Evolutionary conservation across 805 yeast genomes (phyloP).

Genomic region (Yarrowia divulgata): DNA sequence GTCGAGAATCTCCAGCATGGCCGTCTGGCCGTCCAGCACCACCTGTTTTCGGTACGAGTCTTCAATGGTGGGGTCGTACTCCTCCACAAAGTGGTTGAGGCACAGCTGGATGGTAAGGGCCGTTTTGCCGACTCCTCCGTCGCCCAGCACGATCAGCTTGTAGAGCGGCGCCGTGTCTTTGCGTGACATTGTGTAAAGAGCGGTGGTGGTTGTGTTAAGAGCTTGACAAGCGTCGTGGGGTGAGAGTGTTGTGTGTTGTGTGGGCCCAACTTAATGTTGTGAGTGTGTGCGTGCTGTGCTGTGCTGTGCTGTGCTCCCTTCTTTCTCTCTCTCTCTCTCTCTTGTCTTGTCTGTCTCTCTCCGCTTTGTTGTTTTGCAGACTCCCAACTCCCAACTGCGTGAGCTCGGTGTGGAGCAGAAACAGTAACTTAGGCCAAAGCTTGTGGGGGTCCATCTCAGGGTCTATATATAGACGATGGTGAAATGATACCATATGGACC

Average conservation of each 20-base stretch:
- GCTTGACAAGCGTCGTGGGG: no score
- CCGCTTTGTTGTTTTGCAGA: constrained; percentile 24
- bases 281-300: no score
- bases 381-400: constrained; percentile 16
- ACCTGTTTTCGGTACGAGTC: constrained; percentile 73
- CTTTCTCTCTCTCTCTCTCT: no score
- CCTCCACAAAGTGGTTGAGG: constrained; percentile 94
- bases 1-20: constrained; percentile 83
- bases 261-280: constrained; percentile 29
- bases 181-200: constrained; percentile 40
- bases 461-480: no score
- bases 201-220: no score
- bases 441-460: no score
- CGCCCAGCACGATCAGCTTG: constrained; percentile 95
- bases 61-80: constrained; percentile 97
- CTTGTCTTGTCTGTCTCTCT: no score
- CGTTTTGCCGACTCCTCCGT: constrained; percentile 98
- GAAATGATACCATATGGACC: no score
- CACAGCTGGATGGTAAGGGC: constrained; percentile 86
- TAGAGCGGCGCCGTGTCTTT: constrained; percentile 54
- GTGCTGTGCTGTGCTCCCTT: no score
- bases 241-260: not conserved
- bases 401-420: constrained; percentile 9
- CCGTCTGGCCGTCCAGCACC: constrained; percentile 77
- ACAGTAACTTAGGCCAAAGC: no score